Evolutionary conservation across 306 rosid genomes (phyloP), one percentile per base, ranked within the genome.

Genomic region (Cicer bijugum): DNA sequence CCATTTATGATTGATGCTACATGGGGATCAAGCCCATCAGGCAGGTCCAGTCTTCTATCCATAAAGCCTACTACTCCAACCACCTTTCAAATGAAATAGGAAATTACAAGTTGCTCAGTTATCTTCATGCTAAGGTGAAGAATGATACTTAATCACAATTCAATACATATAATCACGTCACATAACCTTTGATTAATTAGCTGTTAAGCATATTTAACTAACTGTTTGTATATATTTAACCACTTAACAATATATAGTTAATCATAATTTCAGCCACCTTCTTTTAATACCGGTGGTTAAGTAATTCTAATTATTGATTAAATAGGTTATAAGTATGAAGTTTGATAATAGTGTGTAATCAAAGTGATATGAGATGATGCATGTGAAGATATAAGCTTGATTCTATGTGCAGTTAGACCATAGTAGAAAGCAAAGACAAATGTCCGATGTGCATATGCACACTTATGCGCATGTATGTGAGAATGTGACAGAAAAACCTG

Each of bases 1-100:
- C 88, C 97, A 59, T 59, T 35, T 40, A 91, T 89, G 66, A 88
- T 53, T 63, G 89, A 78, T 10, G 85, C 82, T 16, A 91, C 69
- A 46, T 80, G 78, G 47, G 92, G 89, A 64, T 91, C 86, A 45
- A 89, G 84, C 76, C 78, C 88, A 62, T 88, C 87, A 8, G 96
- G 93, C 6, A 88, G 75, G 35, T 89, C 97, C 47, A 88, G 71
- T 82, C 97, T 83, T 81, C 91, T 89, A 78, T 91, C 87, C 93
- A 86, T 86, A 72, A 89, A 91, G 47, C 96, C 96, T 35, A 91
- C 93, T 17, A 89, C 84, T 86, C 97, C 93, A 52, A 91, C 97
- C 51, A 91, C 90, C 93, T 89, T 83, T 37, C 70, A 38, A 74
- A 74, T 35, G 73, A 53, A 80, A 83, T 28, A 58, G 56, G 4